A percentile compares a stretch with the other conserved stretches of the same genome.
phyloP scores from a whole-genome alignment of 495 filamentous ascomycete genomes.

The Aspergillus haitiensis region DNA sequence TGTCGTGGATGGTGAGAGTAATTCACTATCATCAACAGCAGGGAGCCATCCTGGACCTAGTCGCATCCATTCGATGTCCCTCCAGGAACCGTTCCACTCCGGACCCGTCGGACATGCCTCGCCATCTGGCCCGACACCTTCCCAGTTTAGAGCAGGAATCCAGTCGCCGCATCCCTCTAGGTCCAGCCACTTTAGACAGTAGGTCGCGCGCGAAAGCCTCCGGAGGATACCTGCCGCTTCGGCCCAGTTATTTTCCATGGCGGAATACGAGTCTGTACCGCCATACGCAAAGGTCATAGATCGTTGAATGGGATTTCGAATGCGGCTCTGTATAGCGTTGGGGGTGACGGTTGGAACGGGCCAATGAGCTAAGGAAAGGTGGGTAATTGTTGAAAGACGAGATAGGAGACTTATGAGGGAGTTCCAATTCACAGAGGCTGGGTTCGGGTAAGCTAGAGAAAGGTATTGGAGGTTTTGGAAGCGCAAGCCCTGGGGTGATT shows the following conservation, averaged over 20 bases:
- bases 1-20: slow-evolving; percentile 2
- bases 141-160: slow-evolving; percentile 61
- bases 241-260: slow-evolving; percentile 64
- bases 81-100: slow-evolving; percentile 54
- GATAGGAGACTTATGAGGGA: slow-evolving; percentile 62
- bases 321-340: slow-evolving; percentile 51
- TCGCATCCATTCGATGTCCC: slow-evolving; percentile 48
- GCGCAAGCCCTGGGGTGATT: slow-evolving; percentile 42
- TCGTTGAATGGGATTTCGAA: slow-evolving; percentile 36
- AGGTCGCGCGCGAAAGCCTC: slow-evolving; percentile 63
- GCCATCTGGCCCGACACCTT: slow-evolving; percentile 33
- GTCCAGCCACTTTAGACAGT: slow-evolving; percentile 76
- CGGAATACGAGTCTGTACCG: slow-evolving; percentile 64
- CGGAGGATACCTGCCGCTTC: slow-evolving; percentile 69
- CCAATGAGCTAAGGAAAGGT: slow-evolving; percentile 79
- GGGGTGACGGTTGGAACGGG: slow-evolving; percentile 69
- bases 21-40: slow-evolving; percentile 18
- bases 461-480: slow-evolving; percentile 54
- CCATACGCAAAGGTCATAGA: slow-evolving; percentile 56
- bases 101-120: slow-evolving; percentile 36
- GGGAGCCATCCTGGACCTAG: slow-evolving; percentile 54
- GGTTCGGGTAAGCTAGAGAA: slow-evolving; percentile 50
- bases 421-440: slow-evolving; percentile 59
- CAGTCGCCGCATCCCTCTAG: slow-evolving; percentile 76
- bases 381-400: slow-evolving; percentile 65